Evolutionary conservation across 352 stramenopile genomes (phyloP), one percentile per base, ranked within the genome.

Genomic region (Pythium dissimile): DNA sequence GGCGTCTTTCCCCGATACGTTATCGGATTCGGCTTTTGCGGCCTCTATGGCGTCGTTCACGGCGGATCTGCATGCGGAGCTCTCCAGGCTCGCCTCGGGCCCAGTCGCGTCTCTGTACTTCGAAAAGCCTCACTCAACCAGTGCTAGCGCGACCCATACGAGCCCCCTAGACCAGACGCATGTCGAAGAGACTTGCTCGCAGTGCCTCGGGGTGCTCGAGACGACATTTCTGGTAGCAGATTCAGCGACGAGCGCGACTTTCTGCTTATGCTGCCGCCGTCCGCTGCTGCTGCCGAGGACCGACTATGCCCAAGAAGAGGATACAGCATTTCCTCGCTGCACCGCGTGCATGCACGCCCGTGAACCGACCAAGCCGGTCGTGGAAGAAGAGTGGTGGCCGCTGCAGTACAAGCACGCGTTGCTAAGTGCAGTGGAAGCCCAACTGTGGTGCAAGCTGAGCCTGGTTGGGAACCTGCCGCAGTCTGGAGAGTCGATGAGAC

Each of bases 391-490:
- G 6, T 54, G 47, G 47, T 54, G 47, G 47, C 47, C 31, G 12
- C 12, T 16, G 23, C 47, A 54, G 47, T 54, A 54, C 47, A 54
- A 54, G 47, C 47, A 54, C 32, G 47, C 47, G 31, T 23, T 54
- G 34, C 47, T 54, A 11, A 34, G 34, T 15, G 47, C 47, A 5
- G 32, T 54, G n/a, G 47, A 54, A 16, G 12, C 12, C 31, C 32
- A 54, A 32, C 47, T 54, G 30, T 54, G 47, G 47, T 23, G 47
- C 47, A 54, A 54, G 16, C 47, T 54, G 9, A 34, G 38, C 21
- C 31, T 45, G n/a, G 47, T 54, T 11, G 47, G 47, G 1, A 54
- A 54, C 34, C 20, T 54, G 18, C 47, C 32, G 31, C 47, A 54
- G 34, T 43, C 32, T 11, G 47, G 47, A 18, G 47, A 43, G 31